Evolutionary conservation across 148 eudicot genomes (phyloP), one percentile per base, ranked within the genome.

Genomic region (Dianthus caryophyllus): DNA sequence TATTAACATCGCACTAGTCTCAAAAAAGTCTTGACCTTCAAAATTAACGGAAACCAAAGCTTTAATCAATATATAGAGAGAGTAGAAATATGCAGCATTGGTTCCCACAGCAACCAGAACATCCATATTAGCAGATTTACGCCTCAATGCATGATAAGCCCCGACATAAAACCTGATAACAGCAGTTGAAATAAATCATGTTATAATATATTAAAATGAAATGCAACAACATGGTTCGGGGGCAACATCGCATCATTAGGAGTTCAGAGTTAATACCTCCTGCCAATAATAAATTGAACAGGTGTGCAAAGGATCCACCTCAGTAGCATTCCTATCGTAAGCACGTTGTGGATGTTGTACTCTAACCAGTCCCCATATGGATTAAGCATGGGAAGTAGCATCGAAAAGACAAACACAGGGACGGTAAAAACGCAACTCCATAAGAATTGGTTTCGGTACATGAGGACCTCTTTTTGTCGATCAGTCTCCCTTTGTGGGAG

Each of bases 1-100:
- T 79, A 94, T 87, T 75, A 94, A 73, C 99, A 94, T 94, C 54
- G 99, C 83, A 78, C 99, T 94, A 21, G 99, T 94, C 83, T 94
- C 99, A 77, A 94, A 94, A 66, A 85, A 94, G 74, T 94, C 99
- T 75, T 84, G 82, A 66, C 96, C 97, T 78, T 83, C 88, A 78
- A 94, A 94, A 36, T 70, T 69, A 44, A 70, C 72, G 44, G 97
- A 90, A 73, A 79, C 65, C 67, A 70, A 74, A 49, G 87, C 81
- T 82, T 88, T 94, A 59, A 86, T 48, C 73, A 90, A 29, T 53
- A 83, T 67, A 67, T 90, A 94, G 41, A 94, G 68, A 55, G 99
- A 94, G 71, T 94, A 94, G 70, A 94, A 86, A 76, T 90, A 94
- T 73, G 99, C 99, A 75, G 97, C 93, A 85, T 94, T 94, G 38